These are phyloP conservation scores for Dictyostelium firmibasis DNA, from an alignment of 78 protist species.

Conservation along the genomic window DNA sequence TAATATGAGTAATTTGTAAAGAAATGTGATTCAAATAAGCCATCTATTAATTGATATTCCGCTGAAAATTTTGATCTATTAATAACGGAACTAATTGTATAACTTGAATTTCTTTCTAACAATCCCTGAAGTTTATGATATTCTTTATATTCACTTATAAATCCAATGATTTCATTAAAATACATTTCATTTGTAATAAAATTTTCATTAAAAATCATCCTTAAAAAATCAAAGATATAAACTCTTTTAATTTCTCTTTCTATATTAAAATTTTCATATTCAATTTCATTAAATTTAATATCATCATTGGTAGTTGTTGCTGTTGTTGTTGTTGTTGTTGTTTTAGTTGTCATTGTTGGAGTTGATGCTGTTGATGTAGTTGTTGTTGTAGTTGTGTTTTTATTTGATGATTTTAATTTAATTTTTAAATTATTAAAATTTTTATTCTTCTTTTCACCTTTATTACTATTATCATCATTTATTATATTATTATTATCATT, in stretches of 20 bases:
- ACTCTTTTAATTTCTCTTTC: background rate
- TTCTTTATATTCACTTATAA: background rate
- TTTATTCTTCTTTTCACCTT: too few relatives aligned
- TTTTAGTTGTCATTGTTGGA: background rate
- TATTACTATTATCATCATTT: too few relatives aligned
- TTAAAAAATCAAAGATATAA: background rate
- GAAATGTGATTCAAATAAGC: background rate
- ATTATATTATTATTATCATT: too few relatives aligned
- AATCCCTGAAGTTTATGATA: background rate
- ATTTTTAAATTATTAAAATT: background rate
- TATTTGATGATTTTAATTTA: background rate
- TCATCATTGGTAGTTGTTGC: too few relatives aligned
- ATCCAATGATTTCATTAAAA: background rate
- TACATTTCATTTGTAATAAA: background rate
- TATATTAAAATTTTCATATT: background rate
- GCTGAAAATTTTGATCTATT: background rate
- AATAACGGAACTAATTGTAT: background rate
- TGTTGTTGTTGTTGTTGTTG: background rate
- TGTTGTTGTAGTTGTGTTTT: background rate
- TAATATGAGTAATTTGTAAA: background rate
- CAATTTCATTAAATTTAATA: background rate
- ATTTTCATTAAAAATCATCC: background rate
- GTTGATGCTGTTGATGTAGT: background rate
- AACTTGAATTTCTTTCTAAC: background rate
- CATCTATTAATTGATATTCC: background rate